phyloP scores from a whole-genome alignment of 1,139 yeast genomes.

The Ogataea hybrid region DNA sequence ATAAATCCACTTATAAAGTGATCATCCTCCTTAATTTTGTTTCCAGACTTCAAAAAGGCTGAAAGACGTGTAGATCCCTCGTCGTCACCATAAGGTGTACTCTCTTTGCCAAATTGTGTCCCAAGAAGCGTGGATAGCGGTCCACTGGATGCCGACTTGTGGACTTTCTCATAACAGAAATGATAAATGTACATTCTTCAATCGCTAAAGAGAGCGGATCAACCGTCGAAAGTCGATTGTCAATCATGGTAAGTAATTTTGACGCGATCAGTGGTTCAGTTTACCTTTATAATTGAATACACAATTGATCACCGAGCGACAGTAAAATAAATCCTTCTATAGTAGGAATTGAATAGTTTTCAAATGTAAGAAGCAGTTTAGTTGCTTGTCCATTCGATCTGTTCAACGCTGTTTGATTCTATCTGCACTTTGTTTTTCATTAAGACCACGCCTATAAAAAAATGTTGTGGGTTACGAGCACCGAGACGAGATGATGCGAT shows the following conservation, averaged over 20 bases:
- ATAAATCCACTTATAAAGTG: conserved; percentile 82
- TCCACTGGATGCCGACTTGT: conserved; percentile 68
- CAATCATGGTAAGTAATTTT: conserved; percentile 1
- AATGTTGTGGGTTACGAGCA: conserved; percentile 8
- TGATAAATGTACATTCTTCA: conserved; percentile 82
- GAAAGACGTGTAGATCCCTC: conserved; percentile 24
- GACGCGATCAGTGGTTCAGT: neutral
- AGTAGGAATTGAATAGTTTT: neutral
- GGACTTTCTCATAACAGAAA: conserved; percentile 89
- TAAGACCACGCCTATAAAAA: conserved; percentile 4
- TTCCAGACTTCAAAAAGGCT: conserved; percentile 28
- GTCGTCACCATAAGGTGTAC: conserved; percentile 26
- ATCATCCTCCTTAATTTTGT: conserved; percentile 38
- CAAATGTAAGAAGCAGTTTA: neutral
- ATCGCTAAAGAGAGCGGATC: conserved; percentile 84
- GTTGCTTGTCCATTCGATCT: neutral
- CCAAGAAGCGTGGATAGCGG: conserved; percentile 90
- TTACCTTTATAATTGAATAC: neutral
- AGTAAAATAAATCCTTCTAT: neutral
- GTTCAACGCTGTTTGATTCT: conserved; percentile 1
- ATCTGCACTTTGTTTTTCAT: conserved; percentile 7
- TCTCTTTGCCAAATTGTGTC: conserved; percentile 37
- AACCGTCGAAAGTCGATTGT: conserved; percentile 35
- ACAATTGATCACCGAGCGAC: neutral
- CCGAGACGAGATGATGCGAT: conserved; percentile 1